Base-by-base conservation (phyloP, 108 stramenopile genomes). In the Cyclotella kingstonii region DNA sequence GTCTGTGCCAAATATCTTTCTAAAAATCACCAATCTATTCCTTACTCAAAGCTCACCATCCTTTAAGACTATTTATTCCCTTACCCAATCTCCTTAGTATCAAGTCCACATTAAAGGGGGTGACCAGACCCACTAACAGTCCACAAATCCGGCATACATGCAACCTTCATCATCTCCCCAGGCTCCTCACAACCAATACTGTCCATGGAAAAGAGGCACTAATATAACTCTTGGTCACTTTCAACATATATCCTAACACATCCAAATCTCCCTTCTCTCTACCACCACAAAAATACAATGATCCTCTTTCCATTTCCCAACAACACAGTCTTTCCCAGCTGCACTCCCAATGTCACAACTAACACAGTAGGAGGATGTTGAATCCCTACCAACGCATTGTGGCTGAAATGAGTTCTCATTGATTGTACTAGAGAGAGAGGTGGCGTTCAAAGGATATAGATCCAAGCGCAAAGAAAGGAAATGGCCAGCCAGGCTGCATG, bases 131-230 rank as follows among this genome's bases (percentile, higher is more conserved):
- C 17, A 75, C 58, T 30, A 79, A 55, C 58, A 74, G 46, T 23
- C 78, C 78, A 35, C 67, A 29, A 79, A 68, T 1, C 74, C 49
- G 17, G 75, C 78, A 58, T 72, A 79, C 78, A 79, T 79, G 26
- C 78, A 30, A 57, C 30, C 27, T 63, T 74, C 44, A 75, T 45
- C 1, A 79, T 62, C 23, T 63, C 66, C 38, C 54, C 52, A 79
- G 45, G 21, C 62, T 79, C 23, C 62, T 43, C n/a, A 72, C 27
- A 28, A 75, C 52, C 40, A 76, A 68, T 14, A 63, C 47, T 33
- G 60, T 56, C 49, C 48, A 49, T 6, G 78, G 78, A 36, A 79
- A 75, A 8, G 60, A 36, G 25, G 47, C 61, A 23, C 49, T 39
- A 4, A 62, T 61, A 45, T 75, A 75, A 70, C 60, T 77, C 54